Evolutionary conservation across 768 basidiomycete species (phyloP), one percentile per base, ranked within the genome.

Genomic region (Macrolepiota fuliginosa): DNA sequence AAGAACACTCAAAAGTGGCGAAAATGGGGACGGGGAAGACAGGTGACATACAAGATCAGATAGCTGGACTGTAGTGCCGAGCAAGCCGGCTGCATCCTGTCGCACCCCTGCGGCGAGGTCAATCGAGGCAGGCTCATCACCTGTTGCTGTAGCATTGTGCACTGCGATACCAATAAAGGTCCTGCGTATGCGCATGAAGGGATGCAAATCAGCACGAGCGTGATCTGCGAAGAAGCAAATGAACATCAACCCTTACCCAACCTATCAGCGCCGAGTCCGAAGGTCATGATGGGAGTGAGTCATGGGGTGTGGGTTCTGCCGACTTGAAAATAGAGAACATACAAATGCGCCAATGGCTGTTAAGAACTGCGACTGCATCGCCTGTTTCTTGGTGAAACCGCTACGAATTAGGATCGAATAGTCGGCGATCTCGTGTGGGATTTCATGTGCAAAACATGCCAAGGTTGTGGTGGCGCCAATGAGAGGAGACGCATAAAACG

Each of bases 401-500:
- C 91, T 92, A 45, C 91, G 87, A 52, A 95, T 85, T 37, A 95
- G 79, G 66, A 96, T 95, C n/a, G 92, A 94, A 70, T 95, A 96
- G 72, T 96, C 94, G n/a, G 94, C 94, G 64, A 96, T 96, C 80
- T 96, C 93, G 69, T 96, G 94, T 17, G 94, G 94, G 56, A 96
- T 96, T 74, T 96, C 94, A 72, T 96, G 93, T 1, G 92, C 92
- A 69, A 96, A 96, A 70, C 94, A 96, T 25, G 94, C 94, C 50
- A 96, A 81, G n/a, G 94, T 94, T 2, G 94, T 96, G 46, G 94
- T 95, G 37, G 94, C 94, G 46, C 94, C 94, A 64, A 96, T 92
- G 61, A 94, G 78, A 2, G 94, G 94, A 36, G 91, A 92, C n/a
- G 92, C 93, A 72, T 96, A 96, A 79, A 96, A 96, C n/a, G 92